Evolutionary conservation across 371 early-diverging fungal genomes (phyloP), one percentile per base, ranked within the genome.

Genomic region (Apophysomyces trapeziformis): DNA sequence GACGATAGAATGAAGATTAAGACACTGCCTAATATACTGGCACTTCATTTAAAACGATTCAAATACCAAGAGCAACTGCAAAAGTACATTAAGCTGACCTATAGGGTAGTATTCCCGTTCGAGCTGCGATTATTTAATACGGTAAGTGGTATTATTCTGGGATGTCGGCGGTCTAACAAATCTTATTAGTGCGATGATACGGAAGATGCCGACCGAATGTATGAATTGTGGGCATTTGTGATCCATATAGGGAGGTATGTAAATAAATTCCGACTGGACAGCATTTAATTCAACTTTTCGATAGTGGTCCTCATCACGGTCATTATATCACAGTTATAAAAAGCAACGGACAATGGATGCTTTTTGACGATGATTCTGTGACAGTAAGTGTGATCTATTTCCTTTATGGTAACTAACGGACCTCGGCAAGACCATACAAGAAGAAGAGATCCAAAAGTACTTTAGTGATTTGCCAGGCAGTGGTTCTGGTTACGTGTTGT

Each of bases 31-130:
- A 96, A 95, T 65, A 92, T 98, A 16, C 79, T 98, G 37, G 96
- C 96, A 0, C 86, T 98, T 39, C 99, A 98, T 69, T 79, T 98
- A 39, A 98, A 98, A 74, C 88, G 99, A 35, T 98, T 98, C 81
- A 98, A 98, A 74, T 97, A 93, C 76, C 94, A 96, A 75, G 96
- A 98, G 69, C 87, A 90, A 39, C 78, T 95, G 64, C 92, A 93
- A 60, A 85, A 93, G 63, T 93, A 95, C 67, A 90, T 93, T 69
- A 98, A 98, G 77, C 86, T 98, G 35, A 89, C 93, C n/a, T 95
- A 96, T 73, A 86, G 97, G 41, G 97, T 98, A 13, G 91, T 93
- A 12, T 98, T 97, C 68, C 97, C 98, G 1, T 83, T 94, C 66
- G 95, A 96, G 75, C 84, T 98, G 62, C 87, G 96, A 46, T 79